Percentiles rank a stretch among this genome's conserved stretches.
Conservation (phyloP, 2,329 filamentous ascomycete genomes). For the Cylindrodendrum hubeiense region DNA sequence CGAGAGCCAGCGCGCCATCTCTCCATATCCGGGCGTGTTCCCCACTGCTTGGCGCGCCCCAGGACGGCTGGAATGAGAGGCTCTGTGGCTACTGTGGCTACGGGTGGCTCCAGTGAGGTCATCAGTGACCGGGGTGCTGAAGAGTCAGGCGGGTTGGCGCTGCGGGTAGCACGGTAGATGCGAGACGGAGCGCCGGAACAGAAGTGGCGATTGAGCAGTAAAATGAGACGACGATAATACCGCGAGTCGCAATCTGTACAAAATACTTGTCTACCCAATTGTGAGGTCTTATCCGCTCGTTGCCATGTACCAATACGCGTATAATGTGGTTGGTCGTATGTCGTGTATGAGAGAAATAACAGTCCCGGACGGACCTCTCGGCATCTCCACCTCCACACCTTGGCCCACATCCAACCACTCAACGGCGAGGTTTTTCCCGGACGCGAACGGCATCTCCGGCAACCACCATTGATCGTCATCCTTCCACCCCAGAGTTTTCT, state of each 20-base stretch:
- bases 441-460: conserved; percentile 42
- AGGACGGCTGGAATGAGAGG: conserved; percentile 2
- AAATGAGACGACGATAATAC: background rate
- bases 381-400: conserved; percentile 44
- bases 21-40: too few relatives aligned
- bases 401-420: conserved; percentile 40
- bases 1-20: too few relatives aligned
- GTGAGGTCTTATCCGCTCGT: background rate
- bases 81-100: background rate
- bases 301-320: conserved; percentile 13
- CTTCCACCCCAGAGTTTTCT: conserved; percentile 20
- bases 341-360: conserved; percentile 43
- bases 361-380: conserved; percentile 39
- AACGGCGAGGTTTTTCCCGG: conserved; percentile 39
- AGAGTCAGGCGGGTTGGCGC: conserved; percentile 7
- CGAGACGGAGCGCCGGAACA: conserved; percentile 2
- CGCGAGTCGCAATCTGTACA: background rate
- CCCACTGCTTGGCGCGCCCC: background rate
- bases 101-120: conserved; percentile 39
- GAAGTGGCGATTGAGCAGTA: background rate
- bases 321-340: background rate
- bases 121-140: conserved; percentile 34
- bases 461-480: conserved; percentile 26
- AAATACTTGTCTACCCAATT: background rate
- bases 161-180: background rate